Conservation (phyloP, 2,329 filamentous ascomycete genomes). For the Pezicula radicicola region DNA sequence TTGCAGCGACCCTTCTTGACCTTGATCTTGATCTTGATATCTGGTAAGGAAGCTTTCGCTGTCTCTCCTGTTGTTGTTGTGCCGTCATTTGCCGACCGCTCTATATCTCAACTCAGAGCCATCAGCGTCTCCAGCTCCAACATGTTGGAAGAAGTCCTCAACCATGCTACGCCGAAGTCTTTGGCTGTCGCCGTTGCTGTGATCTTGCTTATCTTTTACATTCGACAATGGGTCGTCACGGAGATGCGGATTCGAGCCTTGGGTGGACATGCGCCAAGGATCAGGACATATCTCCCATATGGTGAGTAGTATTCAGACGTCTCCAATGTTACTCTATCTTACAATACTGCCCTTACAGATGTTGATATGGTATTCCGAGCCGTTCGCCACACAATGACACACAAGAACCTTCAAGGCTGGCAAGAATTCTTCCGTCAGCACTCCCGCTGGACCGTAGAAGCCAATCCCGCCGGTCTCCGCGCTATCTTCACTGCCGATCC, state of each 20-base stretch:
- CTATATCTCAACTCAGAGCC: no score
- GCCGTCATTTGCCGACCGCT: no score
- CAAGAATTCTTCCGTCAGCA: conserved; percentile 41
- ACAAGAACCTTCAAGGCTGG: conserved; percentile 65
- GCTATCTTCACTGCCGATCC: conserved; percentile 75
- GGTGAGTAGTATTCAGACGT: conserved; percentile 32
- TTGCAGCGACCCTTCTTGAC: no score
- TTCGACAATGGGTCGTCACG: conserved; percentile 35
- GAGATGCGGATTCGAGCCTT: conserved; percentile 42
- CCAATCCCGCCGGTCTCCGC: conserved; percentile 49
- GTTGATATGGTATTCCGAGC: conserved; percentile 61
- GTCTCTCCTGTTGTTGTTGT: no score
- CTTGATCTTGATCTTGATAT: no score
- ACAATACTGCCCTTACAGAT: conserved; percentile 39
- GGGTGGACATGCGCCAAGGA: conserved; percentile 37
- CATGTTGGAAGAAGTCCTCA: conserved; percentile 32
- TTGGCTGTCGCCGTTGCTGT: conserved; percentile 9
- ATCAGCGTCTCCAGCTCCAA: not conserved
- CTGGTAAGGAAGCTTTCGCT: no score
- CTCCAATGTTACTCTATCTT: not conserved
- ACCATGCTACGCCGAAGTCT: conserved; percentile 37
- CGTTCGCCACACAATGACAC: conserved; percentile 46
- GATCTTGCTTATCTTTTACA: conserved; percentile 22
- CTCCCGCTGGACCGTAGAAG: conserved; percentile 56
- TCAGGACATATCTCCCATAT: conserved; percentile 39